Conservation (phyloP, 2,329 filamentous ascomycete genomes). For the Colletotrichum paranaense region DNA sequence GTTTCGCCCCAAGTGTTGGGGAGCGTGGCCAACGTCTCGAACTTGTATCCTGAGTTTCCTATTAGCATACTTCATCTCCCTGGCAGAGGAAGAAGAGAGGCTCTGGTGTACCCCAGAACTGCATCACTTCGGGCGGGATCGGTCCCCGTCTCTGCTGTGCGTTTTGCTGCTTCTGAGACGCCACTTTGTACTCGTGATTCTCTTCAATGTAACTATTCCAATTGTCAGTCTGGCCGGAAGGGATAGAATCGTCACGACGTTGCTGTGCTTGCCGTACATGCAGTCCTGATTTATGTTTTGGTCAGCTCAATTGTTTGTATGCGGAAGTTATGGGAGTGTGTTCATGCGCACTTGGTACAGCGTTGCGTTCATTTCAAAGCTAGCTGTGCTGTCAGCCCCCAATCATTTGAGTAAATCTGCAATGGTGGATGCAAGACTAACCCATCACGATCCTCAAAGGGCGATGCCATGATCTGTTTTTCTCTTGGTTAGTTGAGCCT, state of each 20-base stretch:
- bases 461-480: conserved; percentile 85
- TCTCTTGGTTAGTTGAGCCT: neutral
- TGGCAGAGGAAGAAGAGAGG: neutral
- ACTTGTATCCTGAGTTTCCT: conserved; percentile 84
- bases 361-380: conserved; percentile 97
- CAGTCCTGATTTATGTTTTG: conserved; percentile 53
- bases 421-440: conserved; percentile 50
- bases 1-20: conserved; percentile 79
- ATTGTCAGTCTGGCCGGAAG: conserved; percentile 31
- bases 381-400: conserved; percentile 46
- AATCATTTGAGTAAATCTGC: neutral
- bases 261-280: conserved; percentile 55
- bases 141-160: conserved; percentile 56
- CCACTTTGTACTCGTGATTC: conserved; percentile 79
- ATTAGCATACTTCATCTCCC: conserved; percentile 10
- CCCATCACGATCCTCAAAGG: conserved; percentile 86
- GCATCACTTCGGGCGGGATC: conserved; percentile 82
- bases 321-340: neutral
- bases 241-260: neutral
- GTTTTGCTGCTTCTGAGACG: conserved; percentile 69
- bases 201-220: conserved; percentile 88
- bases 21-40: conserved; percentile 86
- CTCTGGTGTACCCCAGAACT: conserved; percentile 80
- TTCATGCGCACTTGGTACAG: conserved; percentile 77
- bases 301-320: conserved; percentile 35